phyloP scores from a whole-genome alignment of 2,329 filamentous ascomycete genomes.

The Talaromyces sp. region DNA sequence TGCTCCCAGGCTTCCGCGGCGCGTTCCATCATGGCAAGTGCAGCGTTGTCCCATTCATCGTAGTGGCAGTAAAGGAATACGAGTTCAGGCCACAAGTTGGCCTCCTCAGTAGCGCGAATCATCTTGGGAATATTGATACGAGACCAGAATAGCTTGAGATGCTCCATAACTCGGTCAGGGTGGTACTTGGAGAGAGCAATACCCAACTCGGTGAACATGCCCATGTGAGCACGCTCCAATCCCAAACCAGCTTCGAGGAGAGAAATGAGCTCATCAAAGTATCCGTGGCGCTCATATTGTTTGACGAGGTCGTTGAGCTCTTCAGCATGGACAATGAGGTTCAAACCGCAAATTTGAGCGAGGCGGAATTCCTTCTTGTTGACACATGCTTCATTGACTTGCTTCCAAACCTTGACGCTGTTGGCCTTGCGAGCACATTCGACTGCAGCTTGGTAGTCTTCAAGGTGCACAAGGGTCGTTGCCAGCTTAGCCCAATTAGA shows the following conservation, averaged over 20 bases:
- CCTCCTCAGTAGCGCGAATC: slow-evolving; percentile 88
- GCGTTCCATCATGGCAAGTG: slow-evolving; percentile 95
- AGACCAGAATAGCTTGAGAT: slow-evolving; percentile 97
- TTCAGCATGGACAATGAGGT: slow-evolving; percentile 95
- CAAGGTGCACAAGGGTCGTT: slow-evolving; percentile 93
- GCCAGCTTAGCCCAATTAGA: slow-evolving; percentile 99
- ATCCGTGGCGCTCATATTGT: slow-evolving; percentile 94
- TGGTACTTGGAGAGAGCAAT: slow-evolving; percentile 93
- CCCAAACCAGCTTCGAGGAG: slow-evolving; percentile 92
- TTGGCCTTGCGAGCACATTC: slow-evolving; percentile 98
- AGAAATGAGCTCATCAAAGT: slow-evolving; percentile 96
- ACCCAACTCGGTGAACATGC: slow-evolving; percentile 90
- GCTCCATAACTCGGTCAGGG: slow-evolving; percentile 94
- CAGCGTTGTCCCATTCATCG: slow-evolving; percentile 96
- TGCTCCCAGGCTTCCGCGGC: slow-evolving; percentile 98
- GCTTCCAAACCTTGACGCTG: slow-evolving; percentile 98
- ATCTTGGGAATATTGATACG: slow-evolving; percentile 97
- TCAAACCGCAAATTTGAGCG: slow-evolving; percentile 96
- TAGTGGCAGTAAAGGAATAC: slow-evolving; percentile 98
- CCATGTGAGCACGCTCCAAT: slow-evolving; percentile 89
- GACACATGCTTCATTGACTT: slow-evolving; percentile 94
- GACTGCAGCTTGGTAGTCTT: slow-evolving; percentile 94
- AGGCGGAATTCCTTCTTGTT: slow-evolving; percentile 98
- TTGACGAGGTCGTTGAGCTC: slow-evolving; percentile 88
- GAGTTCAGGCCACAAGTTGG: slow-evolving; percentile 93